These are phyloP conservation scores for Posidonia australis DNA, from an alignment of 106 monocot species.

Conservation along the genomic window DNA sequence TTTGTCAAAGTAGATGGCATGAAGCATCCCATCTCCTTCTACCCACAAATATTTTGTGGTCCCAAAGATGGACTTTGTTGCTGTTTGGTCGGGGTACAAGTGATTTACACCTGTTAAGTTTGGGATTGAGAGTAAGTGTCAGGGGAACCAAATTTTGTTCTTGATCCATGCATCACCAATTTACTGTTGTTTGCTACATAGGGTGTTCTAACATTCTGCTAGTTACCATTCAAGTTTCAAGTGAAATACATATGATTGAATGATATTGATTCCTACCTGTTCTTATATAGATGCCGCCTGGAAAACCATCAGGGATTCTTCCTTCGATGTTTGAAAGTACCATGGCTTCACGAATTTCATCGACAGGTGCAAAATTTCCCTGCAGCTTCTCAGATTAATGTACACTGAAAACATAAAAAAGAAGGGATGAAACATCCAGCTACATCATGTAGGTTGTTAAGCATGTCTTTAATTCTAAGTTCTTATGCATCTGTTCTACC, in stretches of 20 bases:
- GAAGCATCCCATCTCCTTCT: conserved; percentile 62
- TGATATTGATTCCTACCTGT: conserved; percentile 31
- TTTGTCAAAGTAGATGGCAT: conserved; percentile 35
- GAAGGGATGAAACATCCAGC: too few relatives aligned
- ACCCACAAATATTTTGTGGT: conserved; percentile 38
- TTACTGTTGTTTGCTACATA: too few relatives aligned
- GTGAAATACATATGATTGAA: too few relatives aligned
- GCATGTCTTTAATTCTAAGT: too few relatives aligned
- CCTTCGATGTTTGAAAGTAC: conserved; percentile 24
- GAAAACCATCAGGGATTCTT: conserved; percentile 41
- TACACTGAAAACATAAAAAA: not conserved
- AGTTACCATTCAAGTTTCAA: too few relatives aligned
- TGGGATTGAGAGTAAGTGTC: not conserved
- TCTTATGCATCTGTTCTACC: too few relatives aligned
- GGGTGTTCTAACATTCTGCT: too few relatives aligned
- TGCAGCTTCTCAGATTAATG: conserved; percentile 4
- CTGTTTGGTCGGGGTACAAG: conserved; percentile 1
- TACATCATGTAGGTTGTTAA: too few relatives aligned
- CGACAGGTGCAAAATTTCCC: conserved; percentile 42
- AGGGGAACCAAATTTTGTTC: not conserved
- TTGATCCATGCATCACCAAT: too few relatives aligned
- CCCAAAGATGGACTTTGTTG: conserved; percentile 28
- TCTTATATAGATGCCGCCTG: conserved; percentile 52
- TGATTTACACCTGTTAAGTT: not conserved
- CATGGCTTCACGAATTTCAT: conserved; percentile 27